Percentiles rank a stretch among this genome's conserved stretches.
Evolutionary conservation across 2,329 filamentous ascomycete genomes (phyloP).

Genomic region (Chaetomiaceae sp.): DNA sequence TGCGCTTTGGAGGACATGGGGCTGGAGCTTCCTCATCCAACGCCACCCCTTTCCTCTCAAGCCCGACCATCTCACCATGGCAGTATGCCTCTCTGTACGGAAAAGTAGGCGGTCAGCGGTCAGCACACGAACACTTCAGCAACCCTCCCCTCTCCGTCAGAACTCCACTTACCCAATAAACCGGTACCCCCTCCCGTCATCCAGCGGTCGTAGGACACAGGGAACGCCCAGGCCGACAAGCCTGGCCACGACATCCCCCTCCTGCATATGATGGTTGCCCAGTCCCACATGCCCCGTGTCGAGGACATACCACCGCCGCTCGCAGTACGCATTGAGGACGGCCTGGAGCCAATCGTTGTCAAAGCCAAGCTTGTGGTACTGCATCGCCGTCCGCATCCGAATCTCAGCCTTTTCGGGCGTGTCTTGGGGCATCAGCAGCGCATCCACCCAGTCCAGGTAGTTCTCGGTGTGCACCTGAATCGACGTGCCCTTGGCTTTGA

Average conservation of each 20-base stretch:
- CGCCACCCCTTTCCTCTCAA: no score
- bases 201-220: not conserved
- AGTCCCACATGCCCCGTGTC: not conserved
- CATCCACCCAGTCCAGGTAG: no score
- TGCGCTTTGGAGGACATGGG: no score
- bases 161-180: no score
- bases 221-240: not conserved
- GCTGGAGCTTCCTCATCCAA: no score
- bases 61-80: no score
- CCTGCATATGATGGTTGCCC: not conserved
- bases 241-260: not conserved
- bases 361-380: not conserved
- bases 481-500: not conserved
- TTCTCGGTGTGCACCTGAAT: no score
- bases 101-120: no score
- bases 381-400: not conserved
- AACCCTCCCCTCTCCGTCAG: no score
- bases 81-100: no score
- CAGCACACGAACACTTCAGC: no score
- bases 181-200: not conserved
- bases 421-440: not conserved
- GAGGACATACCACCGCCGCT: not conserved
- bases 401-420: not conserved
- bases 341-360: not conserved
- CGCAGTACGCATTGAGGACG: not conserved